phyloP scores from a whole-genome alignment of 345 rosid genomes.

The Eucalyptus coolabah region DNA sequence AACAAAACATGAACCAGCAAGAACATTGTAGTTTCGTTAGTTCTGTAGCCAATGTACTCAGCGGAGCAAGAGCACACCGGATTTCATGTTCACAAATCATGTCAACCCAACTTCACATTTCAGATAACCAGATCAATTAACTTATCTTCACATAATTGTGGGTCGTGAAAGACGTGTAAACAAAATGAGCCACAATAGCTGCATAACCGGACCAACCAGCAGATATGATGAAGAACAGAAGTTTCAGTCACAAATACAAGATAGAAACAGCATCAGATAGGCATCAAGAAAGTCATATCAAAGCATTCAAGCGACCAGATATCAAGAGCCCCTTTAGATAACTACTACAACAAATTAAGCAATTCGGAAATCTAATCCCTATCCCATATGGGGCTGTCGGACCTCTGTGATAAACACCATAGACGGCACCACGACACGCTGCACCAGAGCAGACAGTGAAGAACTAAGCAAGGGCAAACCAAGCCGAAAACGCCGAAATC shows the following conservation, averaged over 20 bases:
- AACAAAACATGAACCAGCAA: background rate
- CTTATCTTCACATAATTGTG: background rate
- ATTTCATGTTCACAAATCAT: background rate
- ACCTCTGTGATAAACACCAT: background rate
- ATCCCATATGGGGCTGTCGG: background rate
- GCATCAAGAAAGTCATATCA: background rate
- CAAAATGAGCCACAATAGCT: background rate
- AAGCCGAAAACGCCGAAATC: background rate
- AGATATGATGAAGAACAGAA: background rate
- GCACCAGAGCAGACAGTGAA: background rate
- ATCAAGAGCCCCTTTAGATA: background rate
- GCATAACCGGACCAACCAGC: background rate
- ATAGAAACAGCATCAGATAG: background rate
- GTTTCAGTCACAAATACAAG: background rate
- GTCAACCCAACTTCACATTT: background rate
- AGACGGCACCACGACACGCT: background rate
- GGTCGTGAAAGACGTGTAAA: background rate
- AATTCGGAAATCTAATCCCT: background rate
- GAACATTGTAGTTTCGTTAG: background rate
- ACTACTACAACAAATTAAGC: background rate
- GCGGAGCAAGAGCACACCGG: background rate
- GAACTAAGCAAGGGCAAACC: background rate
- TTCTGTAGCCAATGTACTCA: background rate
- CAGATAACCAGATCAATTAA: background rate
- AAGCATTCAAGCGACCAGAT: background rate